phyloP scores from a whole-genome alignment of 208 protist species.

The Trypanosoma caninum region DNA sequence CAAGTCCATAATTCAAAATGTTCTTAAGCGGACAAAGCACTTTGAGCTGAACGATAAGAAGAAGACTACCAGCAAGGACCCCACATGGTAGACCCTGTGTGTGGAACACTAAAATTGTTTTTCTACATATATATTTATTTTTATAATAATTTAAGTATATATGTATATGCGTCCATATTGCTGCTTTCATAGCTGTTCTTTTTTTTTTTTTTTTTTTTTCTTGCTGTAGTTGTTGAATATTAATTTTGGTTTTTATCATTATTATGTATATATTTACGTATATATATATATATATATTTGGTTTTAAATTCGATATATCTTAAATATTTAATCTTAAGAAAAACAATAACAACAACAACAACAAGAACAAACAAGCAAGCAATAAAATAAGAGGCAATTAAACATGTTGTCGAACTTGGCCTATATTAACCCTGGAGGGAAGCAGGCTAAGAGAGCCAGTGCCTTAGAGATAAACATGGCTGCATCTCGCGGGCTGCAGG shows the following conservation, averaged over 20 bases:
- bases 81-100: constrained; percentile 83
- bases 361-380: constrained; percentile 5
- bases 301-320: too few relatives aligned
- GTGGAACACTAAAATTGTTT: too few relatives aligned
- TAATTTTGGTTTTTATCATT: too few relatives aligned
- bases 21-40: constrained; percentile 98
- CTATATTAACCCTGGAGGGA: constrained; percentile 90
- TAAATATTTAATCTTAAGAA: too few relatives aligned
- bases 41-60: constrained; percentile 98
- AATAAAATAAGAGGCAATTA: constrained; percentile 15
- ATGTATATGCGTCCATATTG: too few relatives aligned
- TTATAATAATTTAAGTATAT: too few relatives aligned
- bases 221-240: constrained; percentile 12
- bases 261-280: too few relatives aligned
- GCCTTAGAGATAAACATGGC: constrained; percentile 98
- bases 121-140: too few relatives aligned
- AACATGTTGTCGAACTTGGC: constrained; percentile 73
- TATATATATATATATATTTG: too few relatives aligned
- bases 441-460: constrained; percentile 71
- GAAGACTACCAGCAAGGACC: constrained; percentile 89
- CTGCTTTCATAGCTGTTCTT: too few relatives aligned
- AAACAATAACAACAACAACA: too few relatives aligned
- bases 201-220: constrained; percentile 7
- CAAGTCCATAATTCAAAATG: constrained; percentile 93
- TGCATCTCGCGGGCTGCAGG: constrained; percentile 97